Conservation (phyloP, 2,329 filamentous ascomycete genomes). For the Scytalidium lignicola region DNA sequence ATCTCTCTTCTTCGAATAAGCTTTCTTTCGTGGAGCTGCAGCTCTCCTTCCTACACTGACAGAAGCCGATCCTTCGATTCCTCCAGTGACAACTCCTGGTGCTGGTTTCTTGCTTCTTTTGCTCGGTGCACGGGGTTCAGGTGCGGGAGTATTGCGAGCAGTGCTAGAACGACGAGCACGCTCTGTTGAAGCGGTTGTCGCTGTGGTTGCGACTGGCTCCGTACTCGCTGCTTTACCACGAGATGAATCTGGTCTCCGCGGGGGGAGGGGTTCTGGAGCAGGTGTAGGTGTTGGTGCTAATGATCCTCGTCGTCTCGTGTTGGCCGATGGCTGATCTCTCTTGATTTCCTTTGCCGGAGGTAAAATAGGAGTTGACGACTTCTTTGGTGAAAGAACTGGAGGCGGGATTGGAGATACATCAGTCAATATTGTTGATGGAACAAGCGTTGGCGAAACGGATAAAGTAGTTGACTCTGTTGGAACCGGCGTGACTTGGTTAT, state of each 20-base stretch:
- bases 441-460: conserved; percentile 5
- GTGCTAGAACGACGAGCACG: conserved; percentile 30
- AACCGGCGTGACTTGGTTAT: conserved; percentile 30
- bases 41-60: conserved; percentile 68
- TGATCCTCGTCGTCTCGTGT: conserved; percentile 5
- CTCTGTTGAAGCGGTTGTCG: conserved; percentile 18
- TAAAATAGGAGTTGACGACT: conserved; percentile 30
- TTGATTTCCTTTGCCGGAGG: conserved; percentile 21
- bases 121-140: conserved; percentile 38
- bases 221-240: conserved; percentile 22
- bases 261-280: conserved; percentile 15
- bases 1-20: conserved; percentile 35
- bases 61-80: conserved; percentile 41
- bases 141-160: conserved; percentile 34
- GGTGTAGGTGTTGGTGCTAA: conserved; percentile 9
- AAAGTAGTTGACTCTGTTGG: conserved; percentile 14
- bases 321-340: conserved; percentile 12
- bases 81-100: conserved; percentile 59
- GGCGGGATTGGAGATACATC: conserved; percentile 10
- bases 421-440: conserved; percentile 3
- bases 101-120: conserved; percentile 65
- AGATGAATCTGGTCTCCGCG: conserved; percentile 23
- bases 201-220: conserved; percentile 14
- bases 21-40: conserved; percentile 63
- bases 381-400: conserved; percentile 20